These are phyloP conservation scores for Davidsoniella australis DNA, from an alignment of 2,329 filamentous ascomycete genomes.

Conservation along the genomic window DNA sequence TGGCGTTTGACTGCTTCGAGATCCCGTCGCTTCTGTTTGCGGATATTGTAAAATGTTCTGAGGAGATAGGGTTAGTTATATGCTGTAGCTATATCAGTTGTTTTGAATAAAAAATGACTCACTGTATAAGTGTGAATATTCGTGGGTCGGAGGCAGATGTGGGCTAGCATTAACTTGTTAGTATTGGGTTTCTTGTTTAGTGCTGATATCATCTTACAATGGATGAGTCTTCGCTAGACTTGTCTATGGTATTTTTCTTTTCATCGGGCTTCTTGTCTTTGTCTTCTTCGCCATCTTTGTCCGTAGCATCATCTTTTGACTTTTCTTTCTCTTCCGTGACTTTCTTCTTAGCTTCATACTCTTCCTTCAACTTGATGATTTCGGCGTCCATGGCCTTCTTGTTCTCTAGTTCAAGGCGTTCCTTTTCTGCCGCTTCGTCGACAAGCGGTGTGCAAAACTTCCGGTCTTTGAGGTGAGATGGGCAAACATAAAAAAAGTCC, in stretches of 20 bases:
- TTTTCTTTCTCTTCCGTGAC: conserved; percentile 50
- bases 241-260: conserved; percentile 17
- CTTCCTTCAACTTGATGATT: conserved; percentile 49
- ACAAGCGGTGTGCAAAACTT: conserved; percentile 64
- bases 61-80: not conserved
- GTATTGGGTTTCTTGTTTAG: conserved; percentile 10
- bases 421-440: conserved; percentile 49
- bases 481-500: conserved; percentile 89
- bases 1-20: conserved; percentile 38
- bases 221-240: not conserved
- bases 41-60: conserved; percentile 74
- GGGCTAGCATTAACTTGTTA: not conserved
- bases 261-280: conserved; percentile 17
- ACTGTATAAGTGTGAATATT: conserved; percentile 74
- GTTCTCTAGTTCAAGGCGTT: conserved; percentile 17
- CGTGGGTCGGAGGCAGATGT: conserved; percentile 39
- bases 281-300: conserved; percentile 26
- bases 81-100: not conserved
- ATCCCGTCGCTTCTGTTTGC: conserved; percentile 51
- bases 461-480: conserved; percentile 63
- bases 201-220: conserved; percentile 1
- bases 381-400: conserved; percentile 49
- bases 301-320: conserved; percentile 28
- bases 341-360: conserved; percentile 58
- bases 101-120: conserved; percentile 11